Conservation (phyloP, 352 stramenopile species). For the Phytopythium montanum region DNA sequence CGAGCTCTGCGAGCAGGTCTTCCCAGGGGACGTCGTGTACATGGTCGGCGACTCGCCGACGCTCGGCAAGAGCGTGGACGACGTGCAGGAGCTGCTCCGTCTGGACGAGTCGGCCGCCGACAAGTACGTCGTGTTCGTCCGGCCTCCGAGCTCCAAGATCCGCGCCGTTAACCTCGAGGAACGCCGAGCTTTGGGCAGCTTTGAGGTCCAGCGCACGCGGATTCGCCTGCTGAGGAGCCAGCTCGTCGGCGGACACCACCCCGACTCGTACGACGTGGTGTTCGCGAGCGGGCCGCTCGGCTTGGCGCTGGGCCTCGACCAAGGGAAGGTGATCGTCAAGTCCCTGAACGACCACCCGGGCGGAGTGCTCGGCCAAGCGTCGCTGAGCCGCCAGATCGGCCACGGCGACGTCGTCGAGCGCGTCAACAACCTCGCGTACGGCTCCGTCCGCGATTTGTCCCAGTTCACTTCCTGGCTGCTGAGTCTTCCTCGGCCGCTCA, state of each 20-base stretch:
- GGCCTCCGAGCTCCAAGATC: conserved; percentile 37
- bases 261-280: conserved; percentile 47
- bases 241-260: conserved; percentile 14
- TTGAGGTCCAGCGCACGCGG: conserved; percentile 25
- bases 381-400: conserved; percentile 50
- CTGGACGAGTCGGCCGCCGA: conserved; percentile 18
- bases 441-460: conserved; percentile 61
- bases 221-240: conserved; percentile 19
- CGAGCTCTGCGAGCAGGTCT: conserved; percentile 55
- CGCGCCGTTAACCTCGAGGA: conserved; percentile 24
- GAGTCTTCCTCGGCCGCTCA: conserved; percentile 58
- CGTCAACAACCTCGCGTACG: conserved; percentile 66
- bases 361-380: conserved; percentile 68
- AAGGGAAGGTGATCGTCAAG: conserved; percentile 65
- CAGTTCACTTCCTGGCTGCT: conserved; percentile 78
- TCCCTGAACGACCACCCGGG: conserved; percentile 72
- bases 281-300: conserved; percentile 72
- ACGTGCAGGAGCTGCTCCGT: conserved; percentile 33
- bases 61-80: conserved; percentile 24
- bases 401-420: conserved; percentile 70
- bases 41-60: conserved; percentile 37
- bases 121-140: conserved; percentile 36
- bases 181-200: conserved; percentile 22
- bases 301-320: conserved; percentile 68
- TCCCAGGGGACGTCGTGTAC: conserved; percentile 62